These are phyloP conservation scores for Dipteronia dyeriana DNA, from an alignment of 345 rosid genomes.

Conservation along the genomic window DNA sequence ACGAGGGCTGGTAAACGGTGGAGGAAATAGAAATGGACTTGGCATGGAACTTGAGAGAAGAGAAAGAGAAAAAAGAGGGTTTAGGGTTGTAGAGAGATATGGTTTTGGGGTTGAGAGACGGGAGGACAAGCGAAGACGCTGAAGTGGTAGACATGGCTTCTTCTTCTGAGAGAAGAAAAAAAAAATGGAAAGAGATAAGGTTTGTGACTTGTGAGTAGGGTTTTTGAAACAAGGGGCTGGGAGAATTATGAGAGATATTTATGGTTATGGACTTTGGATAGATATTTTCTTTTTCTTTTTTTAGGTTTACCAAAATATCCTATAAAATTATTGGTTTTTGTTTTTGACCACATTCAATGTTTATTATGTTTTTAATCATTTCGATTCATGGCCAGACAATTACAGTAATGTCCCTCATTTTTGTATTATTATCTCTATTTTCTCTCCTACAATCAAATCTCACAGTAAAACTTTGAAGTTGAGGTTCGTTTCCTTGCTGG, in stretches of 20 bases:
- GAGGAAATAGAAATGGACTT: constrained; percentile 41
- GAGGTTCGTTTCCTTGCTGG: no score
- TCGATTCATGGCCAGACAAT: no score
- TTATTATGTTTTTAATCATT: no score
- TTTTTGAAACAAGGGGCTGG: background rate
- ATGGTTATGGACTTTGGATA: background rate
- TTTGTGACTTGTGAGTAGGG: background rate
- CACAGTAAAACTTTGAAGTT: no score
- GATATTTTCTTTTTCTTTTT: background rate
- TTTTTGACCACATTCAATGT: no score
- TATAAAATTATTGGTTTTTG: background rate
- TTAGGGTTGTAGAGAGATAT: constrained; percentile 39
- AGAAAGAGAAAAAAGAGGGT: constrained; percentile 38
- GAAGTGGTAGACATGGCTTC: constrained; percentile 60
- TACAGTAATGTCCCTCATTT: no score
- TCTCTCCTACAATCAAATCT: no score
- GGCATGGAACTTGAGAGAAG: constrained; percentile 39
- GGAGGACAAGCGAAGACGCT: constrained; percentile 66
- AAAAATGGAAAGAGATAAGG: constrained; percentile 31
- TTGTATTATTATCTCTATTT: no score
- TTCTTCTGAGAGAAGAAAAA: background rate
- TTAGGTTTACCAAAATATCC: constrained; percentile 15
- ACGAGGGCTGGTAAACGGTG: constrained; percentile 30
- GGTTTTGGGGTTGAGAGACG: constrained; percentile 55
- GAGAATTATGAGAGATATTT: background rate